A percentile compares a stretch with the other conserved stretches of the same genome.
phyloP scores from a whole-genome alignment of 495 filamentous ascomycete genomes.

The Penicillium alfredii region DNA sequence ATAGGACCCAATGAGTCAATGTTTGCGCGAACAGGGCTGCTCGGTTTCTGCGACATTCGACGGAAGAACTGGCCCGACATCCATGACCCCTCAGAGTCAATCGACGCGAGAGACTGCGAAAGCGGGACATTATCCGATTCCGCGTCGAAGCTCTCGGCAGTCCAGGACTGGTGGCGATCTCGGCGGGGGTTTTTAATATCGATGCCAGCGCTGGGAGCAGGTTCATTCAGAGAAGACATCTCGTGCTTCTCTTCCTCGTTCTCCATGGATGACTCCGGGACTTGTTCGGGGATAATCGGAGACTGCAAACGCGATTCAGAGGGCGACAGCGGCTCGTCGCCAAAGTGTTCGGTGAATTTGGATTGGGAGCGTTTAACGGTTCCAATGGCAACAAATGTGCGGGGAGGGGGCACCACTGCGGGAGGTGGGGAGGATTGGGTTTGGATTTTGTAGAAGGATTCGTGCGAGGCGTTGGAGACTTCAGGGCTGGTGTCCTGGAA shows the following conservation, averaged over 20 bases:
- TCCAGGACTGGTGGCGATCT: slow-evolving; percentile 32
- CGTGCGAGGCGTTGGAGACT: slow-evolving; percentile 81
- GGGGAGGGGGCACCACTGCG: slow-evolving; percentile 27
- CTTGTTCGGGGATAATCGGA: slow-evolving; percentile 37
- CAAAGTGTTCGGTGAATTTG: slow-evolving; percentile 89
- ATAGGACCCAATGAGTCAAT: slow-evolving; percentile 32
- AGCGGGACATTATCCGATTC: slow-evolving; percentile 40
- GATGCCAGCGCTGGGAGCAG: slow-evolving; percentile 21
- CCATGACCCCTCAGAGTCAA: slow-evolving; percentile 92
- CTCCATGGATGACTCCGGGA: slow-evolving; percentile 21
- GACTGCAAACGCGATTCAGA: slow-evolving; percentile 77
- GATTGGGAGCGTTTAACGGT: slow-evolving; percentile 73
- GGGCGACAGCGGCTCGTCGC: slow-evolving; percentile 74
- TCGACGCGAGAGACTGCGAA: slow-evolving; percentile 72
- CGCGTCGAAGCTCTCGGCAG: slow-evolving; percentile 30
- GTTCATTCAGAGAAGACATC: slow-evolving; percentile 14
- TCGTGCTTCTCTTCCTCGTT: slow-evolving; percentile 23
- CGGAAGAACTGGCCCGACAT: slow-evolving; percentile 65
- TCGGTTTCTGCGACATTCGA: slow-evolving; percentile 43
- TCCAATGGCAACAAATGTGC: slow-evolving; percentile 43
- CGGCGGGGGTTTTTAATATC: slow-evolving; percentile 24
- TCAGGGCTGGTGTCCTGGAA: slow-evolving; percentile 47
- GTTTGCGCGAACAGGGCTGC: slow-evolving; percentile 42
- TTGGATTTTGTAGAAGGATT: slow-evolving; percentile 58
- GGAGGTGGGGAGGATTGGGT: slow-evolving; percentile 34